Conservation (phyloP, 805 yeast genomes). For the Cyberlindnera nakhonratchasimensis region DNA sequence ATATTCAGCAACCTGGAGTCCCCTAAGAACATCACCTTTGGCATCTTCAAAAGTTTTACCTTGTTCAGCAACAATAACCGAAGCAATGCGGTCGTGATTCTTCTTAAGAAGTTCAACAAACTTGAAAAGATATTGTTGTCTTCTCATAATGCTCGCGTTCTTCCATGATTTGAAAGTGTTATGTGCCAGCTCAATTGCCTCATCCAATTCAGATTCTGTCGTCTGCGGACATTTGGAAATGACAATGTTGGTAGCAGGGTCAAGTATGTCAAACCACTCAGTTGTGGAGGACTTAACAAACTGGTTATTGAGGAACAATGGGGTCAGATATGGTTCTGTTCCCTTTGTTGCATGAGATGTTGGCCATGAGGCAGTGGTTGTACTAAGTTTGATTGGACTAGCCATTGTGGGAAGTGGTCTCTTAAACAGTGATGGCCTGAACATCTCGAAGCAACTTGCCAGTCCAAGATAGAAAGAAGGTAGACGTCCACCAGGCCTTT, state of each 20-base stretch:
- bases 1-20: conserved; percentile 76
- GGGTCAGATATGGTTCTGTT: conserved; percentile 46
- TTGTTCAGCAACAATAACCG: conserved; percentile 63
- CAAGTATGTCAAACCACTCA: conserved; percentile 64
- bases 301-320: conserved; percentile 45
- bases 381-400: conserved; percentile 25
- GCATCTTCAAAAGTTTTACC: conserved; percentile 78
- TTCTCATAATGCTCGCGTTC: conserved; percentile 40
- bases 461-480: neutral
- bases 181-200: conserved; percentile 63
- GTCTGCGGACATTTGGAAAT: conserved; percentile 68
- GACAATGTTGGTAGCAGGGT: conserved; percentile 67
- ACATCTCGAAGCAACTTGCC: neutral
- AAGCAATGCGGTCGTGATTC: conserved; percentile 67
- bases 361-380: conserved; percentile 39
- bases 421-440: neutral
- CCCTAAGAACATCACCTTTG: conserved; percentile 69
- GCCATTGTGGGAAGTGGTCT: conserved; percentile 4
- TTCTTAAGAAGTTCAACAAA: conserved; percentile 59
- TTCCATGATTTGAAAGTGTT: conserved; percentile 45
- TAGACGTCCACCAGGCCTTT: neutral
- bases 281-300: conserved; percentile 43
- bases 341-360: conserved; percentile 34
- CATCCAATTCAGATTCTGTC: conserved; percentile 58
- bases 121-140: conserved; percentile 66